These are phyloP conservation scores for Leishmania braziliensis DNA, from an alignment of 208 protist genomes.

Conservation along the genomic window DNA sequence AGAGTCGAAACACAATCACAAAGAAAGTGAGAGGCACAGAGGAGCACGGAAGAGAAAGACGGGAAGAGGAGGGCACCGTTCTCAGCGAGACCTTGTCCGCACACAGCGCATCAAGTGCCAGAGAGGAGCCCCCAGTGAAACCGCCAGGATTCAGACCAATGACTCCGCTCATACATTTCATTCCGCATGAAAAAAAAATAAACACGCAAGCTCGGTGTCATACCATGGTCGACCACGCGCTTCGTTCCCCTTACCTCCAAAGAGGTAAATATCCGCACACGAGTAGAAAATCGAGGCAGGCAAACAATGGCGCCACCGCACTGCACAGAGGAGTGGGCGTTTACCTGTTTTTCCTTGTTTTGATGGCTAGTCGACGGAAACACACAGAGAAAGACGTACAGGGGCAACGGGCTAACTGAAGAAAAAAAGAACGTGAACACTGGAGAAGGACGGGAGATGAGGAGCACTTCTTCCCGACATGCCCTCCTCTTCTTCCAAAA, in stretches of 20 bases:
- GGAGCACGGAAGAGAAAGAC: background rate
- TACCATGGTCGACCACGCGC: background rate
- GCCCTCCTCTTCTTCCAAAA: background rate
- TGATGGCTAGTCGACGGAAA: background rate
- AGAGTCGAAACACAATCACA: background rate
- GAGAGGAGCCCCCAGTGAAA: background rate
- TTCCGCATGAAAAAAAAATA: background rate
- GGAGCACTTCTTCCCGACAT: background rate
- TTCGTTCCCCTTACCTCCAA: background rate
- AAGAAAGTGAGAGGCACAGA: background rate
- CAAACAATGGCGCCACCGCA: background rate
- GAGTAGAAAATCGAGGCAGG: background rate
- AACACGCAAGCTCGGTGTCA: background rate
- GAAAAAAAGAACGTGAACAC: background rate
- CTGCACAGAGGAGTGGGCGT: background rate
- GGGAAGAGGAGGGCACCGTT: background rate
- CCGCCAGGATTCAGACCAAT: background rate
- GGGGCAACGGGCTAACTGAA: background rate
- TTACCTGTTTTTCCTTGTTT: too few species aligned
- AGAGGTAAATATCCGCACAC: background rate
- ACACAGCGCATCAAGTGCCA: background rate
- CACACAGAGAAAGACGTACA: conserved; percentile 1
- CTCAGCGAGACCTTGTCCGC: background rate
- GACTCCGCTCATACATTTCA: too few species aligned
- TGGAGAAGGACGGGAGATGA: background rate